phyloP scores from a whole-genome alignment of 495 filamentous ascomycete genomes.

The Podospora comata region DNA sequence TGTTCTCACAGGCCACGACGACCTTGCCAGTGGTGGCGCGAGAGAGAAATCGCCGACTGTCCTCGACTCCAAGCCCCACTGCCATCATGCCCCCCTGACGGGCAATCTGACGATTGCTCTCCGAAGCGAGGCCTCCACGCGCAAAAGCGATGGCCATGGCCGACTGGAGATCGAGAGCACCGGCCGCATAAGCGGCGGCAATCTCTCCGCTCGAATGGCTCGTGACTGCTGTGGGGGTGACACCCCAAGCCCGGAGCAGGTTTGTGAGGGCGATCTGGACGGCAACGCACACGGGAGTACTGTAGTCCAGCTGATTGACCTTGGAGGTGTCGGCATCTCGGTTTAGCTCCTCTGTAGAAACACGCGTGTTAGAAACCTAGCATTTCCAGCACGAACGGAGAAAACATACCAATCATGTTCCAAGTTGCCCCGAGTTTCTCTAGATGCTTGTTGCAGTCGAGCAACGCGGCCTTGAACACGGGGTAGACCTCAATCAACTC shows the following conservation, averaged over 20 bases:
- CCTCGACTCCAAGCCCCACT: constrained; percentile 34
- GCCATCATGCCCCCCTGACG: constrained; percentile 44
- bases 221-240: constrained; percentile 48
- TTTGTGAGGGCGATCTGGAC: constrained; percentile 54
- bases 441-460: constrained; percentile 30
- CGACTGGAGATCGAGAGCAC: constrained; percentile 39
- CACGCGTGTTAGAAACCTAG: not conserved
- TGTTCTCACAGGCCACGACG: constrained; percentile 49
- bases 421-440: constrained; percentile 33
- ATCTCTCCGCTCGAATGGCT: constrained; percentile 69
- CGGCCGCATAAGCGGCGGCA: constrained; percentile 49
- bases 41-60: constrained; percentile 27
- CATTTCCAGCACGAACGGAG: no score
- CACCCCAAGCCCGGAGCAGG: constrained; percentile 50
- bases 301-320: constrained; percentile 33
- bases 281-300: constrained; percentile 47
- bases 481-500: constrained; percentile 41
- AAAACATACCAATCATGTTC: constrained; percentile 19
- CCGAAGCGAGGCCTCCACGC: constrained; percentile 26
- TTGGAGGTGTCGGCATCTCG: constrained; percentile 24
- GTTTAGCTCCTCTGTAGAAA: constrained; percentile 26
- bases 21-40: constrained; percentile 26
- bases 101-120: constrained; percentile 29
- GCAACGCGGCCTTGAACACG: constrained; percentile 28
- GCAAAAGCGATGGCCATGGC: constrained; percentile 49